Conservation (phyloP, 2,329 filamentous ascomycete species). For the Hypoxylon sp. region DNA sequence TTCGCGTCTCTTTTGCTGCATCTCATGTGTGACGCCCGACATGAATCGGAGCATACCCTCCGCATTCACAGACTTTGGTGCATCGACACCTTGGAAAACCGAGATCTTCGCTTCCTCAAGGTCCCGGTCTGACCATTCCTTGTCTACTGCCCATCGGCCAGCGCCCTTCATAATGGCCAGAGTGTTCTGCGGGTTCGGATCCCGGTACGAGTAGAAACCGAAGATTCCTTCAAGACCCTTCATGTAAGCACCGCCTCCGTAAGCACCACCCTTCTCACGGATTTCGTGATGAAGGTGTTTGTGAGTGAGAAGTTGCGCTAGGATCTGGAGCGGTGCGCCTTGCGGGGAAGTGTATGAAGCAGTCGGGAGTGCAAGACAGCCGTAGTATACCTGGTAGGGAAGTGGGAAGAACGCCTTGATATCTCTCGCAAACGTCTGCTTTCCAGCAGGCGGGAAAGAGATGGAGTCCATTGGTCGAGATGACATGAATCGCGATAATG, state of each 20-base stretch:
- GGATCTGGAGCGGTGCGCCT: slow-evolving; percentile 86
- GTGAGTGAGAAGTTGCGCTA: slow-evolving; percentile 93
- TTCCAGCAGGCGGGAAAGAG: slow-evolving; percentile 56
- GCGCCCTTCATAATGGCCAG: slow-evolving; percentile 86
- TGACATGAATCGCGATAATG: slow-evolving; percentile 79
- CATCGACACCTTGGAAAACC: slow-evolving; percentile 92
- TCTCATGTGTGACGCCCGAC: slow-evolving; percentile 86
- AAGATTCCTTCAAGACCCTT: slow-evolving; percentile 87
- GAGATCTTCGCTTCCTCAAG: slow-evolving; percentile 96
- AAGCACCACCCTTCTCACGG: slow-evolving; percentile 96
- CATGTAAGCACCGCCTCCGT: slow-evolving; percentile 91
- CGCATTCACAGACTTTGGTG: slow-evolving; percentile 86
- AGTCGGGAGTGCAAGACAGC: slow-evolving; percentile 84
- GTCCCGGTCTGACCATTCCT: slow-evolving; percentile 85
- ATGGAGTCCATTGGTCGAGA: slow-evolving; percentile 66
- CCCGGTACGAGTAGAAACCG: slow-evolving; percentile 96
- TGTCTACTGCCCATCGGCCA: slow-evolving; percentile 86
- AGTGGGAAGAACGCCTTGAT: slow-evolving; percentile 91
- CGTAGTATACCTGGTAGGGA: slow-evolving; percentile 98
- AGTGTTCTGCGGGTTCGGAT: slow-evolving; percentile 93
- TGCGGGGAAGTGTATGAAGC: slow-evolving; percentile 84
- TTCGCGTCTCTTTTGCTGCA: slow-evolving; percentile 88
- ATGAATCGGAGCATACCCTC: slow-evolving; percentile 92
- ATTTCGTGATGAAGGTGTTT: slow-evolving; percentile 98
- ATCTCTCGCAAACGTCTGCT: slow-evolving; percentile 61